phyloP scores from a whole-genome alignment of 805 yeast genomes.

The Candida loeiensis region DNA sequence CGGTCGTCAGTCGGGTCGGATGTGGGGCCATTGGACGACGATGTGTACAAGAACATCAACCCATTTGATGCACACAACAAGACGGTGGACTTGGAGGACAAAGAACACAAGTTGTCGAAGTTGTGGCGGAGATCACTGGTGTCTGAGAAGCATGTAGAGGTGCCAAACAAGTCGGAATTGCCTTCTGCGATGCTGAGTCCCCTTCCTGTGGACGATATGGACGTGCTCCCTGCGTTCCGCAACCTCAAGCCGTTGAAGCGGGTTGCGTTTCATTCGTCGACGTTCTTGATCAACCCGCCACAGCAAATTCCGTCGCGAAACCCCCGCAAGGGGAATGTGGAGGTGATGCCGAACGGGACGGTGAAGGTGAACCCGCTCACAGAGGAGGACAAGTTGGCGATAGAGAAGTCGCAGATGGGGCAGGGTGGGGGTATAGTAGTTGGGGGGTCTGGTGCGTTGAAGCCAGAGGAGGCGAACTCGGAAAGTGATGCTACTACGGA shows the following conservation, averaged over 20 bases:
- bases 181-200: constrained; percentile 8
- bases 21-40: not conserved
- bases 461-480: not conserved
- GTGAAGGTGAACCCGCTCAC: constrained; percentile 52
- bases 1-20: constrained; percentile 10
- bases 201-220: not conserved
- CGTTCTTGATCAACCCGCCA: constrained; percentile 61
- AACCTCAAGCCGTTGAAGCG: constrained; percentile 36
- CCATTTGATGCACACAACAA: constrained; percentile 2
- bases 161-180: constrained; percentile 2
- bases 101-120: constrained; percentile 23
- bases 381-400: constrained; percentile 47
- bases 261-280: constrained; percentile 41
- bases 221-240: constrained; percentile 23
- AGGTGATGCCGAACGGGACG: constrained; percentile 51
- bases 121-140: constrained; percentile 21
- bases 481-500: not conserved
- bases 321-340: constrained; percentile 76
- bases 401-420: constrained; percentile 39
- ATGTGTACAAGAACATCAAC: constrained; percentile 3
- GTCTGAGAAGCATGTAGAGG: constrained; percentile 4
- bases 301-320: constrained; percentile 88
- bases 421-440: constrained; percentile 69
- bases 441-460: constrained; percentile 69
- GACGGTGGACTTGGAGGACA: not conserved